Evolutionary conservation across 345 rosid genomes (phyloP).

Genomic region (Aegle marmelos): DNA sequence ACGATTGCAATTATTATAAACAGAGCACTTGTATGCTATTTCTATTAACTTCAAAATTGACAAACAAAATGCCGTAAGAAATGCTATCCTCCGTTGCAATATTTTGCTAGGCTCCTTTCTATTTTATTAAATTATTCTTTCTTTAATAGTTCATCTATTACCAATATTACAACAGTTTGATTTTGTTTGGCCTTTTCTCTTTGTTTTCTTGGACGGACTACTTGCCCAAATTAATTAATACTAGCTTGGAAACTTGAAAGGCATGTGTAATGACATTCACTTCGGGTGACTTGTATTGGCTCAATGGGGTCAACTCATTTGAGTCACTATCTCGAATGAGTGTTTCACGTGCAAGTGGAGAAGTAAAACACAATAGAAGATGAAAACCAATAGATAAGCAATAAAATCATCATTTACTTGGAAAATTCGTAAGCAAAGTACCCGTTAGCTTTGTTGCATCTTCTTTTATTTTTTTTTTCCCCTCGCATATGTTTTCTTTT

Average conservation of each 20-base stretch:
- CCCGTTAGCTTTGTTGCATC: background rate
- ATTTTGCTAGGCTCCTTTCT: too few species aligned
- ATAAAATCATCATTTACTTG: constrained; percentile 16
- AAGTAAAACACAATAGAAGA: background rate
- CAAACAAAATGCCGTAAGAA: too few species aligned
- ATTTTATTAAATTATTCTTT: too few species aligned
- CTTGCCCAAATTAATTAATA: background rate
- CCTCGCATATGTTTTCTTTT: constrained; percentile 7
- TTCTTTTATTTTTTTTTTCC: too few species aligned
- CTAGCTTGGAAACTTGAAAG: background rate
- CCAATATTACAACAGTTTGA: too few species aligned
- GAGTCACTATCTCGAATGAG: constrained; percentile 9
- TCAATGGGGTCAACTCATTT: constrained; percentile 7
- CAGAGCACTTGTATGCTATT: too few species aligned
- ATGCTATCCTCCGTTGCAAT: too few species aligned
- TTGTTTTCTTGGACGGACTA: too few species aligned
- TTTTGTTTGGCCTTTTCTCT: too few species aligned
- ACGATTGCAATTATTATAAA: too few species aligned
- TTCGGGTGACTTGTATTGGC: constrained; percentile 8
- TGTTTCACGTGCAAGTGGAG: constrained; percentile 7
- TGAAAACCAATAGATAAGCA: constrained; percentile 1
- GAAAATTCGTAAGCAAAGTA: constrained; percentile 27
- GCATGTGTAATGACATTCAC: constrained; percentile 5
- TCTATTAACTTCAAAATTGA: too few species aligned
- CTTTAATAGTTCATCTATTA: too few species aligned